Conservation (phyloP, 2,329 filamentous ascomycete species). For the Fusarium sp. region DNA sequence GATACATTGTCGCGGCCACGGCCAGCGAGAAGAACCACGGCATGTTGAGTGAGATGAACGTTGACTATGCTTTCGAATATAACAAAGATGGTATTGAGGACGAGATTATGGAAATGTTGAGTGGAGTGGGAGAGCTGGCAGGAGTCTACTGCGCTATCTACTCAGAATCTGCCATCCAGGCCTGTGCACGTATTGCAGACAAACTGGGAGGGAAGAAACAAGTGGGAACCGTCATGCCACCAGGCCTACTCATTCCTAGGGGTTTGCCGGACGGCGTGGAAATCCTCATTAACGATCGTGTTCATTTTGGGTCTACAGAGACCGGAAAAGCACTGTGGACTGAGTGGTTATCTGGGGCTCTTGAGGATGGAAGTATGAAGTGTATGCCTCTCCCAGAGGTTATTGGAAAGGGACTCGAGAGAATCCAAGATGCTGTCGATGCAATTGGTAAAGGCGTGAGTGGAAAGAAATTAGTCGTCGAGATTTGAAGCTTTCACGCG, state of each 20-base stretch:
- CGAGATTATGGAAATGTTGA: not conserved
- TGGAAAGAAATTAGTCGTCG: not conserved
- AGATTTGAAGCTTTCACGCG: not conserved
- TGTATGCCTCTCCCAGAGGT: not conserved
- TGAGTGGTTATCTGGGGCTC: not conserved
- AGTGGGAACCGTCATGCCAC: conserved; percentile 1
- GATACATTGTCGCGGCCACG: not conserved
- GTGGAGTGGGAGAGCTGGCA: accelerated
- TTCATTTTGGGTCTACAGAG: not conserved
- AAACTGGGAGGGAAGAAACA: not conserved
- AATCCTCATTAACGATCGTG: not conserved
- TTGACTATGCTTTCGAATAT: not conserved
- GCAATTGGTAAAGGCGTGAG: not conserved
- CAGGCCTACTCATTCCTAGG: not conserved
- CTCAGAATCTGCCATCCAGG: not conserved
- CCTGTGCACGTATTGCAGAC: not conserved
- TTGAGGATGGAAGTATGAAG: not conserved
- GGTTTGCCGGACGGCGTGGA: not conserved
- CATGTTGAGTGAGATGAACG: not conserved
- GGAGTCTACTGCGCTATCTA: not conserved
- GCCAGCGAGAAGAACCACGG: not conserved
- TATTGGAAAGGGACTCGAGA: not conserved
- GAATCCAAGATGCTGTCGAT: not conserved
- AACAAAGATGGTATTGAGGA: not conserved
- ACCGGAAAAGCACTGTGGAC: not conserved